Evolutionary conservation across 2,329 filamentous ascomycete species (phyloP), one percentile per base, ranked within the genome.

Genomic region (Verruconis gallopava): DNA sequence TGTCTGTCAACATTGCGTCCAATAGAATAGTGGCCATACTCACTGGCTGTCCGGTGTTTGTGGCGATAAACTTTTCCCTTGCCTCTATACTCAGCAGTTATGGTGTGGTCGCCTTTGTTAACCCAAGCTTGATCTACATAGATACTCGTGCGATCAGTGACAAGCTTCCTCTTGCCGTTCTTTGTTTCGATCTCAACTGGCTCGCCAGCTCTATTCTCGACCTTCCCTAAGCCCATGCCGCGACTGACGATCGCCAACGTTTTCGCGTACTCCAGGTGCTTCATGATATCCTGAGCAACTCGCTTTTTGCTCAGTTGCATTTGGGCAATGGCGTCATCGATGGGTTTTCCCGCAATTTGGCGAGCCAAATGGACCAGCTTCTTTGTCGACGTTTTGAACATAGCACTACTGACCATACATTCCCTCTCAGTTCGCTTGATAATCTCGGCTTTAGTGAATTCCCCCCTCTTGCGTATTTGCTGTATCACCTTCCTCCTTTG

Each of bases 271-370:
- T 91, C 76, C 14, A 98, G 67, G 55, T 91, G 83, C 55, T 77
- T 79, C 51, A 74, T 67, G 20, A 96, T 76, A 54, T 94, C 85
- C 50, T 75, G 69, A 4, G 89, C 84, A 48, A 81, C 82, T 67
- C 86, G 89, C 75, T 98, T 98, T 69, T 85, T 85, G 60, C 81
- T 89, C 67, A 89, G 96, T 43, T 80, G 76, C 85, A 98, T 94
- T 69, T 98, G 91, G 42, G 83, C 65, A 50, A 96, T 84, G 12
- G 91, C 91, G 25, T 98, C 88, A 44, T 93, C 85, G 47, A 98
- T 70, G n/a, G 80, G 79, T 73, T 95, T 96, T 50, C 91, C 91
- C 2, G 78, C 73, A 55, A 98, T 91, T 65, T 96, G 91, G 43
- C 81, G 77, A 18, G 89, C 79, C 38, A 98, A 66, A 53, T 83